Conservation (phyloP, 805 yeast species). For the Barnettozyma sucrosica region DNA sequence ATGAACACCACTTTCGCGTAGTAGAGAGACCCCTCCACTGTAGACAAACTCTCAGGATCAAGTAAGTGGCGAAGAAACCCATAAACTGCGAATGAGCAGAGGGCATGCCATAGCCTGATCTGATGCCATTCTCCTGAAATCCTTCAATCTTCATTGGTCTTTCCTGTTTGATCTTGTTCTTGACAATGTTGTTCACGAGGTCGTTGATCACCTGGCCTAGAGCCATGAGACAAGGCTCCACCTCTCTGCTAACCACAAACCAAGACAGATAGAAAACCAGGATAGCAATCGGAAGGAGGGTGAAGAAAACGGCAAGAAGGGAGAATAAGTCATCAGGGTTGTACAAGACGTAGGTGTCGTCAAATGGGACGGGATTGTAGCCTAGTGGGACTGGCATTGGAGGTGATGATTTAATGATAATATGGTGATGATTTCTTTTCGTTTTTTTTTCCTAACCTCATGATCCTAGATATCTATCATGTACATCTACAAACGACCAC, state of each 20-base stretch:
- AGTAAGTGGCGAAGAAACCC: slow-evolving; percentile 72
- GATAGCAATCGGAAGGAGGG: slow-evolving; percentile 75
- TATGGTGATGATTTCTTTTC: too few relatives aligned
- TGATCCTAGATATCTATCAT: too few relatives aligned
- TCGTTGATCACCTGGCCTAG: slow-evolving; percentile 84
- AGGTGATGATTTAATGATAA: background rate
- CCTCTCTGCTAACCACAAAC: slow-evolving; percentile 76
- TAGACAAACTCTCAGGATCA: slow-evolving; percentile 37
- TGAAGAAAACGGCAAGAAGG: slow-evolving; percentile 57
- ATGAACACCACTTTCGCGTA: slow-evolving; percentile 27
- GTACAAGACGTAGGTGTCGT: slow-evolving; percentile 80
- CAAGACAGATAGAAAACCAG: slow-evolving; percentile 78
- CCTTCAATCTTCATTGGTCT: slow-evolving; percentile 52
- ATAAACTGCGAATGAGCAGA: slow-evolving; percentile 94
- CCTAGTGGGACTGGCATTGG: slow-evolving; percentile 6
- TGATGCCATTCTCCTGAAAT: slow-evolving; percentile 33
- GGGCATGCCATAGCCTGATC: slow-evolving; percentile 90
- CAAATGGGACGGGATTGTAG: slow-evolving; percentile 52
- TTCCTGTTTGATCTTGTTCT: slow-evolving; percentile 58
- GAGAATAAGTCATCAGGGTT: slow-evolving; percentile 61
- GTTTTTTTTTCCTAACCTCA: too few relatives aligned
- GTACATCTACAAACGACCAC: background rate
- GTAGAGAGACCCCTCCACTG: slow-evolving; percentile 36
- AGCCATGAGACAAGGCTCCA: slow-evolving; percentile 78
- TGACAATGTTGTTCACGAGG: slow-evolving; percentile 59